Percentiles rank a stretch among this genome's conserved stretches.
These are phyloP conservation scores for Pythium plurisporium DNA, from an alignment of 352 stramenopile species.

Conservation along the genomic window DNA sequence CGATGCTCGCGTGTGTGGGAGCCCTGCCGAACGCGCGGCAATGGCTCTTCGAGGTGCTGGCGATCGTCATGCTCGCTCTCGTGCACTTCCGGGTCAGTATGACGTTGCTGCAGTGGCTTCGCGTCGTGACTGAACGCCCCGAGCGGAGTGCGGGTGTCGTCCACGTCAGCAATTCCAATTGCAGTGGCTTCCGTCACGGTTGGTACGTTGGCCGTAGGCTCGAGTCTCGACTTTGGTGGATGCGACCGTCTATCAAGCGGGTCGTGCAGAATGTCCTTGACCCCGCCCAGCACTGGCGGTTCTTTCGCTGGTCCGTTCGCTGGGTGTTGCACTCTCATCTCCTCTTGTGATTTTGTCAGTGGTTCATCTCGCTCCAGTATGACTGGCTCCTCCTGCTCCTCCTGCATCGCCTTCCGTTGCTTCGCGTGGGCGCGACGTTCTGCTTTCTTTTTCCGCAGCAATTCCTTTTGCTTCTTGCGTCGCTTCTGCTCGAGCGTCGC, in stretches of 20 bases:
- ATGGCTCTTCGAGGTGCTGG: not conserved
- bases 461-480: constrained; percentile 35
- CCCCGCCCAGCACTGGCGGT: no score
- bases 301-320: no score
- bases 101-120: no score
- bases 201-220: no score
- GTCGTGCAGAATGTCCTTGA: no score
- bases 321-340: not conserved
- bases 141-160: no score
- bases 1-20: not conserved
- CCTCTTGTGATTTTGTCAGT: not conserved
- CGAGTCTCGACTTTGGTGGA: no score
- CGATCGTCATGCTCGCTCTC: not conserved
- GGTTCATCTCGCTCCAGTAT: no score
- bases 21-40: not conserved
- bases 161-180: not conserved
- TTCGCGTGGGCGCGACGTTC: constrained; percentile 44
- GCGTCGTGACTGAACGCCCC: no score
- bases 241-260: no score
- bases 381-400: no score
- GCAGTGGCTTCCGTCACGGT: not conserved
- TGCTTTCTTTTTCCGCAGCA: constrained; percentile 44
- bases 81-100: not conserved
- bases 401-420: constrained; percentile 22
- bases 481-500: constrained; percentile 6